Base-by-base conservation (phyloP, 805 yeast species). In the Dipodascopsis uninucleata region DNA sequence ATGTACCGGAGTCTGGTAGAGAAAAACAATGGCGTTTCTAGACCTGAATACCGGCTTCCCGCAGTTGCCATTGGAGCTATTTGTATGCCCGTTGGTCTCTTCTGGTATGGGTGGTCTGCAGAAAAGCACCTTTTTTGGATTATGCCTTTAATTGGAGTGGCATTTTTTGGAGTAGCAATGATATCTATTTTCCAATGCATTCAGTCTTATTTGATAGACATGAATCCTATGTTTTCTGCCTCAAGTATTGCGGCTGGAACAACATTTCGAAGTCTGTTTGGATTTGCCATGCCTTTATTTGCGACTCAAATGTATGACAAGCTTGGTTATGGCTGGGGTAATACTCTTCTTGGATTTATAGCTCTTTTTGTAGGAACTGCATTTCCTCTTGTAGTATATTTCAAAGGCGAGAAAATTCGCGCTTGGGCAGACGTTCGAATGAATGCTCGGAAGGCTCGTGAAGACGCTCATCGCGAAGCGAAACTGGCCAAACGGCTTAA, bases 281-380 rank as follows among this genome's bases (percentile, higher is more conserved):
- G 53, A 84, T 93, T 12, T 6, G 85, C 80, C 18, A 81, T 88
- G 71, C 96, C 96, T 45, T 70, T 88, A 47, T 87, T 88, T 67
- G 84, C 88, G 1, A 75, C 78, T 14, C 95, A 85, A 66, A 85
- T 88, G 95, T 82, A 82, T 67, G 62, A 72, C 14, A 79, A 72
- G 31, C 68, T 88, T 58, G 79, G 79, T 31, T 76, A 80, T 55
- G 84, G 77, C 55, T 86, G 95, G 94, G 96, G 95, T 7, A 70
- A 81, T 26, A 77, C 88, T 0, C 55, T 82, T 23, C 60, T 84
- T 31, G 87, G 87, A 12, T 69, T 79, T 40, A 70, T 85, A 43
- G 78, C 81, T 0, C 65, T 70, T 2, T 72, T 63, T 1, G 58
- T 85, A 67, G 62, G 75, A 22, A 81, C 86, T 0, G 83, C 83